Evolutionary conservation across 2,329 filamentous ascomycete genomes (phyloP).

Genomic region (Aspergillus pseudotamarii): DNA sequence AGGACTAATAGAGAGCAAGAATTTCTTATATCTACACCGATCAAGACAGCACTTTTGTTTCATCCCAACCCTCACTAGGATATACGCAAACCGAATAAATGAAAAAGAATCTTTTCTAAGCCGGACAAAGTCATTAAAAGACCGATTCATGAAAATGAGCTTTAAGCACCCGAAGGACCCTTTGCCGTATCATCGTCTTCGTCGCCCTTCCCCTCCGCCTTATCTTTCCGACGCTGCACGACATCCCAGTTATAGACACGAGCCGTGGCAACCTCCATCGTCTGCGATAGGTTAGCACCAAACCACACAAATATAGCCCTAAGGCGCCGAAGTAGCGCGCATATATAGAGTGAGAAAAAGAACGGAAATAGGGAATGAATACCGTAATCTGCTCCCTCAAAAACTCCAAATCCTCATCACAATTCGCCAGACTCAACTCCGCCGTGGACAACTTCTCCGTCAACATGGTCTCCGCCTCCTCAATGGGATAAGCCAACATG

Average conservation of each 20-base stretch:
- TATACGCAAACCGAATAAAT: constrained; percentile 9
- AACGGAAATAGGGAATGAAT: constrained; percentile 36
- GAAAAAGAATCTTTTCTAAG: constrained; percentile 5
- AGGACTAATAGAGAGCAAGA: background rate
- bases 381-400: constrained; percentile 95
- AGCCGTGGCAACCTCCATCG: constrained; percentile 93
- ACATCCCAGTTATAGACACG: constrained; percentile 99
- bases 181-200: constrained; percentile 47
- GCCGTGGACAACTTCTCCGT: constrained; percentile 77
- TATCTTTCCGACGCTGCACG: constrained; percentile 90
- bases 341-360: background rate
- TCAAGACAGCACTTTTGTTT: constrained; percentile 4
- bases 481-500: constrained; percentile 92
- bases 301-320: constrained; percentile 11
- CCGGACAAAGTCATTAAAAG: constrained; percentile 5
- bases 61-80: constrained; percentile 5
- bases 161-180: constrained; percentile 2
- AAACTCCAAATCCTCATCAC: constrained; percentile 95
- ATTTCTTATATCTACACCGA: background rate
- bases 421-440: constrained; percentile 78
- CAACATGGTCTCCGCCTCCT: constrained; percentile 80
- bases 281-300: constrained; percentile 55
- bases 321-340: background rate
- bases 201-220: constrained; percentile 56
- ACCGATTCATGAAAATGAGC: background rate